Evolutionary conservation across 2,329 filamentous ascomycete species (phyloP).

Genomic region (Monilinia polystroma): DNA sequence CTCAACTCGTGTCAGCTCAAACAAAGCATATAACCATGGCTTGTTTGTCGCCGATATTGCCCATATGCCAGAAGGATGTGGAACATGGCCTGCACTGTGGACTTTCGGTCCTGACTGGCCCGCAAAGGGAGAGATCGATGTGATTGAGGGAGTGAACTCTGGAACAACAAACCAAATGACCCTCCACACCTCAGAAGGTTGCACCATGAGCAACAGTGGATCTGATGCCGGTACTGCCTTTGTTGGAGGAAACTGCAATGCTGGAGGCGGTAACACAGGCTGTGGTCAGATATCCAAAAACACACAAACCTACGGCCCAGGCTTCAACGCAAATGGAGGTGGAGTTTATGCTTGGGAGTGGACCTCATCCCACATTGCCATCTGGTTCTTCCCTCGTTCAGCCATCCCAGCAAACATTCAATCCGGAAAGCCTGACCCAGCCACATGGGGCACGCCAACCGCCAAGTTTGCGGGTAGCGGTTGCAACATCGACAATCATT

Average conservation of each 20-base stretch:
- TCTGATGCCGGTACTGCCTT: slow-evolving; percentile 48
- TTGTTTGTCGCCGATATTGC: slow-evolving; percentile 57
- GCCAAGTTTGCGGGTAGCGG: slow-evolving; percentile 66
- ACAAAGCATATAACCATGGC: slow-evolving; percentile 53
- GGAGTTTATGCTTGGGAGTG: slow-evolving; percentile 77
- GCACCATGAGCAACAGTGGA: slow-evolving; percentile 53
- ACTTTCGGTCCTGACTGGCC: slow-evolving; percentile 68
- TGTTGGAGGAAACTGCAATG: slow-evolving; percentile 56
- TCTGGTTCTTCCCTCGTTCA: slow-evolving; percentile 78
- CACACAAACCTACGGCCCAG: slow-evolving; percentile 60
- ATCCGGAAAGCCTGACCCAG: slow-evolving; percentile 57
- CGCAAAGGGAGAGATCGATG: slow-evolving; percentile 70
- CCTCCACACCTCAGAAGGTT: slow-evolving; percentile 64
- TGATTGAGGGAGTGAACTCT: slow-evolving; percentile 74
- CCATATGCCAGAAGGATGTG: slow-evolving; percentile 60
- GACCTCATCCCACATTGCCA: slow-evolving; percentile 66
- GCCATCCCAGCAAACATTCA: slow-evolving; percentile 63
- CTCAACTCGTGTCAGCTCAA: slow-evolving; percentile 66
- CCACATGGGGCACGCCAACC: slow-evolving; percentile 64
- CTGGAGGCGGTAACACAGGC: slow-evolving; percentile 51
- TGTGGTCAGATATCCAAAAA: slow-evolving; percentile 56
- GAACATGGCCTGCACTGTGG: slow-evolving; percentile 60
- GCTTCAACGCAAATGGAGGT: slow-evolving; percentile 68
- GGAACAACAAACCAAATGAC: slow-evolving; percentile 60
- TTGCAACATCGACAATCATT: slow-evolving; percentile 71